Base-by-base conservation (phyloP, 192 early-diverging fungal genomes). In the Linnemannia schmuckeri region DNA sequence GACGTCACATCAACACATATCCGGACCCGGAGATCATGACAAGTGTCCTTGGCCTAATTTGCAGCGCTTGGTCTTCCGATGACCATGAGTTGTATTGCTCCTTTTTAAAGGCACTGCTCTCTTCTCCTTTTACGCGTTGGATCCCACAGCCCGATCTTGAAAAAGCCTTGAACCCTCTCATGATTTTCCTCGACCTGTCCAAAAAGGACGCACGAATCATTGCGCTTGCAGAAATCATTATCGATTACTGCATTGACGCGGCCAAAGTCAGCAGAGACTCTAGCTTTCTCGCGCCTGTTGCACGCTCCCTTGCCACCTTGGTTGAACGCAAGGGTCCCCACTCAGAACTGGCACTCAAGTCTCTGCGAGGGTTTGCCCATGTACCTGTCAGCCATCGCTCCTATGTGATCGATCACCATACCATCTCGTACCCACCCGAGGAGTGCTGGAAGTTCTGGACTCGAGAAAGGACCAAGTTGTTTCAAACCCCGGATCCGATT, bases 311-410 rank as follows among this genome's bases (percentile, higher is more conserved):
- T 15, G 41, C 46, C 27, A n/a, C 46, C 6, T 15, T 74, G 17
- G 8, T 42, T 18, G 73, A 49, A 47, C 73, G 24, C 22, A 49
- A 74, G 40, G 20, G 37, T 5, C 41, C 70, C 1, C 35, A 72
- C 70, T 72, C 38, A 1, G 70, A 72, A 3, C 6, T 72, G 1
- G 70, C 70, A 15, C 37, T 74, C 44, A 33, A 44, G 46, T 37
- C 30, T 49, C 47, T 74, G 8, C 77, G 68, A 8, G 33, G 46
- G 33, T 69, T 78, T 4, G 77, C 66, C 22, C 54, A 70, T 27
- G 8, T 78, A 49, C 77, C 63, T n/a, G 63, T 30, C 13, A 41
- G 35, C 17, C 42, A 24, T 66, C 44, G 77, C 33, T 44, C 70
- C 68, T 44, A 71, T 40, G 35, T 30, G 8, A 71, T 78, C 9